These are phyloP conservation scores for Amborella trichopoda DNA, from an alignment of 164 flowering plant genomes.

Conservation along the genomic window DNA sequence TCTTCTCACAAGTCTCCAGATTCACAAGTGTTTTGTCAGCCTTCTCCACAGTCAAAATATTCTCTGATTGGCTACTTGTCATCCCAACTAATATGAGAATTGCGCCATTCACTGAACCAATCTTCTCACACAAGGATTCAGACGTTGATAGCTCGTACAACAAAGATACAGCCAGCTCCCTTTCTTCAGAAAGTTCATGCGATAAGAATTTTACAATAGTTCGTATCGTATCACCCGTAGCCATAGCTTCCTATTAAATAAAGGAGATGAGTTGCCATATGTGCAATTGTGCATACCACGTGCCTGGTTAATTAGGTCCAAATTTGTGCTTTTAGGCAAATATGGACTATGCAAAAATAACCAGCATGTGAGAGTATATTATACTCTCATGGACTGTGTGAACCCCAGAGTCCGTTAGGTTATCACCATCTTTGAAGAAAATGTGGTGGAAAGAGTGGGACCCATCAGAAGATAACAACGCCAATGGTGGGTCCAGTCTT, in stretches of 20 bases:
- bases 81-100: conserved; percentile 84
- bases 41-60: conserved; percentile 56
- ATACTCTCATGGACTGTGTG: too few species aligned
- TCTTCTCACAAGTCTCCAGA: conserved; percentile 68
- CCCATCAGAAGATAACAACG: too few species aligned
- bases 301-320: too few species aligned
- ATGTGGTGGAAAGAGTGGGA: too few species aligned
- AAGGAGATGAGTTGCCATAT: conserved; percentile 4
- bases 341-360: too few species aligned
- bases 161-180: conserved; percentile 83
- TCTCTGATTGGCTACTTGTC: conserved; percentile 88
- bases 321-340: too few species aligned
- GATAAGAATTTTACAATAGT: conserved; percentile 80
- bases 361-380: too few species aligned
- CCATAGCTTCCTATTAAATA: conserved; percentile 61
- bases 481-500: too few species aligned
- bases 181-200: conserved; percentile 71
- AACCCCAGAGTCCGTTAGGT: too few species aligned
- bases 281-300: too few species aligned
- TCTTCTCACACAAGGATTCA: conserved; percentile 67
- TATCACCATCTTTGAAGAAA: too few species aligned
- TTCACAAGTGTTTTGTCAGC: conserved; percentile 83
- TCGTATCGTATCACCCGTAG: conserved; percentile 75
- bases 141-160: conserved; percentile 84
- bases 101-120: conserved; percentile 85